A percentile compares a stretch with the other conserved stretches of the same genome.
Conservation (phyloP, 1,284 basidiomycete species). For the Apiotrichum porosum region DNA sequence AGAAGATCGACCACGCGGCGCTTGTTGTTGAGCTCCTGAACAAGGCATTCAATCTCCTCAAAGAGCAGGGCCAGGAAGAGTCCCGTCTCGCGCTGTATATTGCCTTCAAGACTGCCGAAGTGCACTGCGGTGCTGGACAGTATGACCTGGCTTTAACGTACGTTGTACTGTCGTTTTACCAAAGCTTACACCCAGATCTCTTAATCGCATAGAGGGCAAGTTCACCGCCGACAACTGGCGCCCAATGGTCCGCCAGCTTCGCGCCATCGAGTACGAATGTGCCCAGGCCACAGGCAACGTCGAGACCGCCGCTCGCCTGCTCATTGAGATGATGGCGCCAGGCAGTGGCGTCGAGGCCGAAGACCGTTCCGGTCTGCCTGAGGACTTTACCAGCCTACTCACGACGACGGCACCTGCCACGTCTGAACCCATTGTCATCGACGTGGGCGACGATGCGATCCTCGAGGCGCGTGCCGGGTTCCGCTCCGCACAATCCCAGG, state of each 20-base stretch:
- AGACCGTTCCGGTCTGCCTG: constrained; percentile 48
- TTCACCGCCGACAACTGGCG: constrained; percentile 78
- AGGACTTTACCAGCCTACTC: constrained; percentile 64
- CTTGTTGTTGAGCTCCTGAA: constrained; percentile 83
- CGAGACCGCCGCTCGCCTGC: constrained; percentile 63
- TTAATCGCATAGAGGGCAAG: constrained; percentile 76
- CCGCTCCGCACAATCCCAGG: constrained; percentile 60
- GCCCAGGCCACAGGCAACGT: constrained; percentile 69
- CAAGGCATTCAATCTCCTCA: constrained; percentile 84
- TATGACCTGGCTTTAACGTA: constrained; percentile 75
- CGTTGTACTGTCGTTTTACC: neutral
- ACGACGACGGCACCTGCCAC: constrained; percentile 64
- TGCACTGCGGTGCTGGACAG: constrained; percentile 58
- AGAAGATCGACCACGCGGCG: constrained; percentile 77
- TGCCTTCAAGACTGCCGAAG: constrained; percentile 76
- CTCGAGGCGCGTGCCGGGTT: constrained; percentile 49
- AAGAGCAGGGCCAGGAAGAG: constrained; percentile 55
- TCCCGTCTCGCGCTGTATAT: constrained; percentile 75
- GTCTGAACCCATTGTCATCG: constrained; percentile 58
- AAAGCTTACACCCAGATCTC: constrained; percentile 85
- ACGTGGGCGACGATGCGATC: constrained; percentile 50
- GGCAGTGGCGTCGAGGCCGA: constrained; percentile 51
- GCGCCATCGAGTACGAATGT: constrained; percentile 72
- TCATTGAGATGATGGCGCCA: constrained; percentile 75
- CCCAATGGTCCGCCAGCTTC: constrained; percentile 62